Conservation (phyloP, 495 filamentous ascomycete genomes). For the Lasiosphaeria hispida region DNA sequence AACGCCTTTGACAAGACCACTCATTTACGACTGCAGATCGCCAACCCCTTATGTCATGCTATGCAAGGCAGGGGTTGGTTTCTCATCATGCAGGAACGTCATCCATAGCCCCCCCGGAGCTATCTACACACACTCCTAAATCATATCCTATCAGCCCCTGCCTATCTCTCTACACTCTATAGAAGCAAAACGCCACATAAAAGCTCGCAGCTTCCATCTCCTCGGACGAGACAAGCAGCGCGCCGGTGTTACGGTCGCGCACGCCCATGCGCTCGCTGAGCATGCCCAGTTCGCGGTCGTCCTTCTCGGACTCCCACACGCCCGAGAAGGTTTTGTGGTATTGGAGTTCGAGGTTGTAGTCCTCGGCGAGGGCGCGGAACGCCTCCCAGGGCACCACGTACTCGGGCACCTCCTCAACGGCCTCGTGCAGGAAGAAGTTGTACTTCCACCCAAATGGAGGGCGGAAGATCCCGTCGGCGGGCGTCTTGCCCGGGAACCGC, state of each 20-base stretch:
- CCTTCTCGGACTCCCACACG: conserved; percentile 86
- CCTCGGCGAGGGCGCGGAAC: conserved; percentile 89
- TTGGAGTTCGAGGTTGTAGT: conserved; percentile 92
- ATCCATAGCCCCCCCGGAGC: too few relatives aligned
- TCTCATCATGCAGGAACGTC: too few relatives aligned
- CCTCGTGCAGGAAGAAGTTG: conserved; percentile 91
- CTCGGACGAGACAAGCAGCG: conserved; percentile 66
- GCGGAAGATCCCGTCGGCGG: conserved; percentile 78
- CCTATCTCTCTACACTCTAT: conserved; percentile 57
- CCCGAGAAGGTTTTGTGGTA: conserved; percentile 88
- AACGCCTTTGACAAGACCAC: too few relatives aligned
- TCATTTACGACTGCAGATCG: too few relatives aligned
- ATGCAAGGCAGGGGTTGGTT: too few relatives aligned
- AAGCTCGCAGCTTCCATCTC: conserved; percentile 91
- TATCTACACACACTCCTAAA: too few relatives aligned
- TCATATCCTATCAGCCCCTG: too few relatives aligned
- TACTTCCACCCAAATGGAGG: conserved; percentile 98
- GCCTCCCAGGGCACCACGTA: conserved; percentile 98
- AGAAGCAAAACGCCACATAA: conserved; percentile 91
- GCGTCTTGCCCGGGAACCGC: conserved; percentile 76
- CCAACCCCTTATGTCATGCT: too few relatives aligned
- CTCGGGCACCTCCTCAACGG: conserved; percentile 93
- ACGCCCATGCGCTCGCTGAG: conserved; percentile 95
- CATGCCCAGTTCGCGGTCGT: conserved; percentile 71
- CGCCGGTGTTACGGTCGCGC: conserved; percentile 63